phyloP scores from a whole-genome alignment of 768 basidiomycete species.

The Lentinula lateritia region DNA sequence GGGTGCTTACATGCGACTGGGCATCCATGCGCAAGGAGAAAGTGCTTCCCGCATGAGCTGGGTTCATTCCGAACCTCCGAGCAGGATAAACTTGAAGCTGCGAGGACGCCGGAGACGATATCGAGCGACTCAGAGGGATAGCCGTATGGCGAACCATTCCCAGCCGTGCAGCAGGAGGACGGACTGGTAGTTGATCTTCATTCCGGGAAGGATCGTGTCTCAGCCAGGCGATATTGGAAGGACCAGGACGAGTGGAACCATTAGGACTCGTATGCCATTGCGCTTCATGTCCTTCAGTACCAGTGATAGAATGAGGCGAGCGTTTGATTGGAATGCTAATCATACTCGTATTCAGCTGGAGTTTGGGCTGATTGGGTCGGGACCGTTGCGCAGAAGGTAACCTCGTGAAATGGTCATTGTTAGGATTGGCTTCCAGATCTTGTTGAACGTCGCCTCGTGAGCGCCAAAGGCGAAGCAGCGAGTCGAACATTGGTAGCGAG shows the following conservation, averaged over 20 bases:
- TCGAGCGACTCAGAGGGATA: slow-evolving; percentile 19
- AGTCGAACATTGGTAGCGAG: not conserved
- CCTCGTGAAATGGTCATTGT: not conserved
- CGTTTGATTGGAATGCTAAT: slow-evolving; percentile 23
- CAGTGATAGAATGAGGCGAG: slow-evolving; percentile 21
- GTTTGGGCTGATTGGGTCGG: slow-evolving; percentile 3
- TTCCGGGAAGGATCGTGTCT: slow-evolving; percentile 10
- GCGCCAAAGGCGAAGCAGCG: not conserved
- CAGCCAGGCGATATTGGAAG: slow-evolving; percentile 37
- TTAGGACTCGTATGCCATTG: slow-evolving; percentile 17
- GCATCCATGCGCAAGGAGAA: slow-evolving; percentile 37
- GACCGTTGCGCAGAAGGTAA: slow-evolving; percentile 3
- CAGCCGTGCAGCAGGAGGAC: not conserved
- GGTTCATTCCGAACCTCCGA: slow-evolving; percentile 12
- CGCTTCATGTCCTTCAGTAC: slow-evolving; percentile 13
- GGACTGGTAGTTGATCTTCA: not conserved
- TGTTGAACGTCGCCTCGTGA: not conserved
- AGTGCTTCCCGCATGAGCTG: slow-evolving; percentile 29
- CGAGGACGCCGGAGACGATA: slow-evolving; percentile 22
- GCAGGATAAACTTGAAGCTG: slow-evolving; percentile 16
- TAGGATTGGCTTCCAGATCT: slow-evolving; percentile 13
- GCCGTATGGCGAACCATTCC: slow-evolving; percentile 9
- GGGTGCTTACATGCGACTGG: slow-evolving; percentile 25
- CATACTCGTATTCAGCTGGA: slow-evolving; percentile 1
- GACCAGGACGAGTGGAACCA: slow-evolving; percentile 22